Conservation (phyloP, 345 rosid species). For the Corymbia maculata region DNA sequence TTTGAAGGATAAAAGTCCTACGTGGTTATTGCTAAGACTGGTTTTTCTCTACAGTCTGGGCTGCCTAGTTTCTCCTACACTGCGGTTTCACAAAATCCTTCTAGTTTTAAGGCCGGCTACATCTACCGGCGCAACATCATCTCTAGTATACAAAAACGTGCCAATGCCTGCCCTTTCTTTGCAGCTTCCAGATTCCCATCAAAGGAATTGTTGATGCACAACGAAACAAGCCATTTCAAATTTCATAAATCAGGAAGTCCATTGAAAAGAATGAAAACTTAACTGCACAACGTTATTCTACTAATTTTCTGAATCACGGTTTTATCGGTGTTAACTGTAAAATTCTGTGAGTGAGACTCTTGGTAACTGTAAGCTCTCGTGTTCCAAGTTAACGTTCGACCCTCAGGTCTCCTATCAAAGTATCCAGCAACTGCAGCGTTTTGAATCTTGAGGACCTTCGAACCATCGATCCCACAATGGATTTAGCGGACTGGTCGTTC, state of each 20-base stretch:
- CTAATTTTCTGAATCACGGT: not conserved
- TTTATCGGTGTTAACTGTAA: not conserved
- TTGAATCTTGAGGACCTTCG: conserved; percentile 51
- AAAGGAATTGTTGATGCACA: no score
- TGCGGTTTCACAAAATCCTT: not conserved
- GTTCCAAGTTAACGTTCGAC: not conserved
- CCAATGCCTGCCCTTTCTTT: not conserved
- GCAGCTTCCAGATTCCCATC: not conserved
- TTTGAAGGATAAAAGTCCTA: no score
- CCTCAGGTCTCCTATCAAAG: conserved; percentile 20
- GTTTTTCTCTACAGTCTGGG: not conserved
- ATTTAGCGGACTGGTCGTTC: conserved; percentile 62
- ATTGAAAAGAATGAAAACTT: not conserved
- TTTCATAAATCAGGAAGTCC: not conserved
- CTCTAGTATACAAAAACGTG: not conserved
- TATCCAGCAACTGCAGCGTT: conserved; percentile 69
- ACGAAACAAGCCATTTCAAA: not conserved
- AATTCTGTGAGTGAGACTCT: not conserved
- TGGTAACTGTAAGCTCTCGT: no score
- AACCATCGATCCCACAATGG: conserved; percentile 92
- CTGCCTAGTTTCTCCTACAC: not conserved
- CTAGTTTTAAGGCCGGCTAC: not conserved
- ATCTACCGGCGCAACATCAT: not conserved
- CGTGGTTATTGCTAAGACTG: not conserved
- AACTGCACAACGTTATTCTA: not conserved